Evolutionary conservation across 441 rosid species (phyloP).

Genomic region (Flueggea neowawraea): DNA sequence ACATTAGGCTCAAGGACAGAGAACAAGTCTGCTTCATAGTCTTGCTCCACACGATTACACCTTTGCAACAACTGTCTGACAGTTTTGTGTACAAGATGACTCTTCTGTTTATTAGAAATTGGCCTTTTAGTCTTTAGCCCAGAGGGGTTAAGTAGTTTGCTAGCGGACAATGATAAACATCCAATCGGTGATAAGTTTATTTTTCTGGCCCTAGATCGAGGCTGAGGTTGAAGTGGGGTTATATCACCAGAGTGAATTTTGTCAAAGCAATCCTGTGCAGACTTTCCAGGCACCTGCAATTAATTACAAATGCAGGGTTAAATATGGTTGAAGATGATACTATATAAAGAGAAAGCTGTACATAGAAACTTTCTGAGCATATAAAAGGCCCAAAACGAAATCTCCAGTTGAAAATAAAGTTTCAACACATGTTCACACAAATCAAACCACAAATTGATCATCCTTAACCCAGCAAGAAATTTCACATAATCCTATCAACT

Average conservation of each 20-base stretch:
- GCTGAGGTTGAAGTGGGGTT: slow-evolving; percentile 64
- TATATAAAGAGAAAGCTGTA: neutral
- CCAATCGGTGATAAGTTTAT: slow-evolving; percentile 28
- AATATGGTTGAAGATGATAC: slow-evolving; percentile 2
- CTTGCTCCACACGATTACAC: slow-evolving; percentile 38
- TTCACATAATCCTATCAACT: too few relatives aligned
- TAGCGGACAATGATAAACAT: slow-evolving; percentile 44
- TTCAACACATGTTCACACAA: too few relatives aligned
- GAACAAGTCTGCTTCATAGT: slow-evolving; percentile 60
- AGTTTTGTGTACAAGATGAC: slow-evolving; percentile 44
- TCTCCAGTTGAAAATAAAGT: too few relatives aligned
- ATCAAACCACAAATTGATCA: too few relatives aligned
- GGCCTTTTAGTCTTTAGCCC: slow-evolving; percentile 26
- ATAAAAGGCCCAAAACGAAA: too few relatives aligned
- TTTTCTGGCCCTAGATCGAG: slow-evolving; percentile 47
- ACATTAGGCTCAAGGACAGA: slow-evolving; percentile 63
- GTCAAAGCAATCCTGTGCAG: slow-evolving; percentile 91
- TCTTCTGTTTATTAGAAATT: slow-evolving; percentile 27
- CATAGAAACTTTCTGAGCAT: too few relatives aligned
- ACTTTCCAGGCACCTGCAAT: slow-evolving; percentile 82
- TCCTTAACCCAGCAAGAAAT: too few relatives aligned
- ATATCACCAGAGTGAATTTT: slow-evolving; percentile 58
- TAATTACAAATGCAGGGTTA: slow-evolving; percentile 1
- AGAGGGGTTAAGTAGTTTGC: slow-evolving; percentile 45
- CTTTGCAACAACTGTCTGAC: slow-evolving; percentile 63